These are phyloP conservation scores for Hypoxylon perforatum DNA, from an alignment of 495 filamentous ascomycete genomes.

Conservation along the genomic window DNA sequence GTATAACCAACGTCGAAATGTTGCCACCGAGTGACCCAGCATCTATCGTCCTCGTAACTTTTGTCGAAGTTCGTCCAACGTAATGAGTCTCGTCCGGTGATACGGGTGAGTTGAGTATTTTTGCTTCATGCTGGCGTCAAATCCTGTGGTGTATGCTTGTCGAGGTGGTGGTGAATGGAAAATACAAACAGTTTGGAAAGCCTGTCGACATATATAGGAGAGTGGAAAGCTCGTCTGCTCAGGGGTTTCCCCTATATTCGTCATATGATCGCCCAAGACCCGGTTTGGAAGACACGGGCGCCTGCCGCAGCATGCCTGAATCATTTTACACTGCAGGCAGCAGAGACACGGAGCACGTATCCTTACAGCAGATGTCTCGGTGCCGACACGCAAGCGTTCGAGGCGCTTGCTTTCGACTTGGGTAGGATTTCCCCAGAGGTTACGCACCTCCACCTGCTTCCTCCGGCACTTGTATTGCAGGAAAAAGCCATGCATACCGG, in stretches of 20 bases:
- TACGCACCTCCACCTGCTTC: constrained; percentile 22
- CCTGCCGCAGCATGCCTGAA: constrained; percentile 23
- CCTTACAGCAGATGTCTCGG: constrained; percentile 34
- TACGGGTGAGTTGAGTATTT: constrained; percentile 8
- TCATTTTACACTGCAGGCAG: constrained; percentile 29
- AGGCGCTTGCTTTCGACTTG: constrained; percentile 15
- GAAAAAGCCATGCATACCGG: constrained; percentile 24
- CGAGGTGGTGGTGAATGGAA: neutral
- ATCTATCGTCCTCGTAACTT: neutral
- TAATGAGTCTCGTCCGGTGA: constrained; percentile 16
- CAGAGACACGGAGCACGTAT: constrained; percentile 26
- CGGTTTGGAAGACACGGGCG: constrained; percentile 27
- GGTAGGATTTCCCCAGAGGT: constrained; percentile 35
- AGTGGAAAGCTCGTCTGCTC: neutral
- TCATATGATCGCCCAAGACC: constrained; percentile 22
- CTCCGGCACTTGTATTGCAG: constrained; percentile 24
- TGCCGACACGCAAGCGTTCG: constrained; percentile 20
- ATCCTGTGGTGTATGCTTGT: neutral
- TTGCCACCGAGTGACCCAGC: neutral
- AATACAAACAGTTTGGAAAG: neutral
- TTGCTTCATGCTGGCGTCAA: neutral
- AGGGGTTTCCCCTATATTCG: neutral
- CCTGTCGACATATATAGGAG: constrained; percentile 23
- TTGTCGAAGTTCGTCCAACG: neutral
- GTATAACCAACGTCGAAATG: neutral